Evolutionary conservation across 768 basidiomycete species (phyloP), one percentile per base, ranked within the genome.

Genomic region (Cytidiella melzeri): DNA sequence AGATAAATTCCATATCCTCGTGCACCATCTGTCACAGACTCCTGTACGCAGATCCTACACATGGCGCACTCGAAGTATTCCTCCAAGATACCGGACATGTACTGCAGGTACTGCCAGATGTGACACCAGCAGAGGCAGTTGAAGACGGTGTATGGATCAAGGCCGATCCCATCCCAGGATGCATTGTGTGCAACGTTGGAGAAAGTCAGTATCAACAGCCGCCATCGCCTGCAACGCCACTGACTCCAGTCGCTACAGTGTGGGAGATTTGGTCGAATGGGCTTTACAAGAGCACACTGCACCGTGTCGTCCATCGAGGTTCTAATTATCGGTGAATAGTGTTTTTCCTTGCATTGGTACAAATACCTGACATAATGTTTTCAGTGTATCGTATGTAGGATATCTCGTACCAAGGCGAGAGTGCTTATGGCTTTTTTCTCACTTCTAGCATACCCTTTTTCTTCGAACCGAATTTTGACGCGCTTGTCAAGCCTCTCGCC

Each of bases 251-350:
- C 10, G 25, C 23, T 15, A 5, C 54, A 88, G 86, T 92, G 91
- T 92, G 91, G 87, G 87, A 93, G 73, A 75, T 84, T 41, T 95
- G 92, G 92, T 84, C 87, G 4, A 81, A 84, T 54, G 92, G 92
- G 0, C 64, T 94, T 43, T 96, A 95, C 71, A 79, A 74, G 48
- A 87, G 90, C 34, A 94, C 93, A 0, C 70, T 94, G n/a, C 93
- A 95, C 65, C 77, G 90, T 3, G 93, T 96, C 5, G 71, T 95
- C 3, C 92, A 96, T 58, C 67, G 72, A 51, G 79, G 81, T 6
- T 70, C 76, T 11, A 89, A 84, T 60, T 93, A 92, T 63, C 72
- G 73, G 67, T 68, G 54, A 24, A 65, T 50, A 18, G 18, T 13
- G 15, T 26, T 5, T 28, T 3, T 12, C 20, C 11, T 12, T 42